These are phyloP conservation scores for Thielaviopsis musarum DNA, from an alignment of 2,329 filamentous ascomycete species.

Conservation along the genomic window DNA sequence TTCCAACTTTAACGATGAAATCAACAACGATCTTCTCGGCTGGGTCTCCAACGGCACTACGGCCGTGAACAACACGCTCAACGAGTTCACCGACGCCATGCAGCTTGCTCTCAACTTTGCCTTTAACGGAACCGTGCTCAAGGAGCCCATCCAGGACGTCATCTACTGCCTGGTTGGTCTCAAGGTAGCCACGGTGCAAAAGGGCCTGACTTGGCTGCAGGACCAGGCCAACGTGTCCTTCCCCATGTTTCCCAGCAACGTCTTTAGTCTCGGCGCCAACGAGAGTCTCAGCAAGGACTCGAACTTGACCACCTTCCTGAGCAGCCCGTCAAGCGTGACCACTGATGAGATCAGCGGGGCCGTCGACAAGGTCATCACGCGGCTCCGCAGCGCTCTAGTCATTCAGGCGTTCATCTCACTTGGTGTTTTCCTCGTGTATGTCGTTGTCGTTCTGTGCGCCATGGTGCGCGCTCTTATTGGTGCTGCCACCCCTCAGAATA, in stretches of 20 bases:
- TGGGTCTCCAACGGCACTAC: conserved; percentile 74
- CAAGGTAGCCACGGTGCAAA: conserved; percentile 71
- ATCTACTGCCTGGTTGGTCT: conserved; percentile 75
- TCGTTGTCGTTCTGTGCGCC: conserved; percentile 61
- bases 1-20: conserved; percentile 48
- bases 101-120: conserved; percentile 53
- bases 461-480: conserved; percentile 47
- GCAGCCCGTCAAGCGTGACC: conserved; percentile 55
- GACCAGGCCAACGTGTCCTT: conserved; percentile 73
- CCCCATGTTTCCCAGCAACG: conserved; percentile 60
- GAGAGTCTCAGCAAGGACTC: conserved; percentile 40
- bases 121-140: conserved; percentile 69
- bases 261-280: conserved; percentile 65
- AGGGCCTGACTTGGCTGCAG: conserved; percentile 83
- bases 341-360: conserved; percentile 69
- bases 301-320: conserved; percentile 52
- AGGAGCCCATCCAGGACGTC: conserved; percentile 61
- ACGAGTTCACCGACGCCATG: conserved; percentile 64
- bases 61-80: conserved; percentile 74
- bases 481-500: conserved; percentile 42
- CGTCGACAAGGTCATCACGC: conserved; percentile 50
- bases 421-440: conserved; percentile 57
- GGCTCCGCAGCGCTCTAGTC: conserved; percentile 50
- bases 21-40: conserved; percentile 73
- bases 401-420: conserved; percentile 68